Evolutionary conservation across 768 basidiomycete genomes (phyloP), one percentile per base, ranked within the genome.

Genomic region (Kwoniella dejecticola): DNA sequence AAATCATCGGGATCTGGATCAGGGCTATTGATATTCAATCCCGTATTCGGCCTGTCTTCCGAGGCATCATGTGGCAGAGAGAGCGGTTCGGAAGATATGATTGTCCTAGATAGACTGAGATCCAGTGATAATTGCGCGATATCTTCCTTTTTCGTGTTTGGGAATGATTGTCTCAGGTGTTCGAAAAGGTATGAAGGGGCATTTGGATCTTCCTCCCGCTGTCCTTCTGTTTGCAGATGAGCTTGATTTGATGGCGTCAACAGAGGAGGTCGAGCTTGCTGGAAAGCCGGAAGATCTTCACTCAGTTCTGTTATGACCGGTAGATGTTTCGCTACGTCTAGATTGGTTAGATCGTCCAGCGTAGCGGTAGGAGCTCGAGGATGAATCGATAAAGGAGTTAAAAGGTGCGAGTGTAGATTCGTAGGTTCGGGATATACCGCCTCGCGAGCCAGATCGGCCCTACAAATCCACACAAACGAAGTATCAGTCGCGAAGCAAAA

Each of bases 381-480:
- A 24, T 60, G 53, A 15, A 66, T 19, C 0, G 58, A 56, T 8
- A 69, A 52, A 7, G 53, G 48, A 23, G 10, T 45, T 15, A 70
- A 55, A 4, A 58, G 23, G n/a, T 63, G 61, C 0, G 58, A 64
- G 13, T 57, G 65, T 5, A 57, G 30, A 1, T 48, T 24, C 2
- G 31, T 42, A 4, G 49, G 30, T 33, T 55, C 50, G 15, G 31
- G 30, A 21, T 55, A 50, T 3, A 62, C 31, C 1, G 52, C 45
- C 41, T 64, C 69, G 40, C 66, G 65, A 47, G 66, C 69, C 4
- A 70, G 60, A 42, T 70, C 69, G 38, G 44, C 58, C 5, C 69
- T 70, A 46, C 4, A 13, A 26, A 19, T n/a, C n/a, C n/a, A n/a
- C n/a, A n/a, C n/a, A n/a, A n/a, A n/a, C n/a, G n/a, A n/a, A n/a